Evolutionary conservation across 352 stramenopile genomes (phyloP), one percentile per base, ranked within the genome.

Genomic region (Pythium sukuiense): DNA sequence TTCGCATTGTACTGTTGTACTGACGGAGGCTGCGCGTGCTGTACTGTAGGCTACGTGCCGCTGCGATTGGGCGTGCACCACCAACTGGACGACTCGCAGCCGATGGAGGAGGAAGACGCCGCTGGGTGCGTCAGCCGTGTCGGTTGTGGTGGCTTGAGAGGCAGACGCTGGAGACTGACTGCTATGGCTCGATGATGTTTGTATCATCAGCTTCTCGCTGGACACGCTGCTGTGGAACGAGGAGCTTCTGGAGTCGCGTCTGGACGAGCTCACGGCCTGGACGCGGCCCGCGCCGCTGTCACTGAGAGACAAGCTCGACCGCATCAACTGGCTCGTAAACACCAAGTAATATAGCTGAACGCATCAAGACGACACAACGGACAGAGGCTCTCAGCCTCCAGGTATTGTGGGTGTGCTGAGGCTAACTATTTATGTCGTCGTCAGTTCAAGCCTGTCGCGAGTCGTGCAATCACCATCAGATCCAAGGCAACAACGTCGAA

Each of bases 221-320:
- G 84, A 92, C 58, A 92, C 84, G 26, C 59, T 90, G 59, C 59
- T 90, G 50, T 92, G 84, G 84, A 72, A 71, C 52, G 81, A 90
- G 29, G 74, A 82, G 49, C 71, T 88, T 27, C 70, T 92, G 16
- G 84, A 90, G 56, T 63, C 87, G 43, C 80, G 84, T 14, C 75
- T 92, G 26, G 69, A 86, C 68, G 60, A 89, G 54, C 55, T 92
- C 30, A 92, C 75, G 29, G 75, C 76, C 9, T 92, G 83, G 83
- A 90, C 80, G 6, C 72, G 79, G 24, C 69, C 77, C 12, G 60
- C 81, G 20, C 81, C 80, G 27, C 72, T 84, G 55, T 74, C 81
- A 20, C 77, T 81, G 24, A 77, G 73, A 24, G 79, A 92, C 61
- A 85, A 89, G 55, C 64, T 92, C 41, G 76, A 81, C 37, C 76